Base-by-base conservation (phyloP, 1,284 basidiomycete genomes). In the Agaricales sp. region DNA sequence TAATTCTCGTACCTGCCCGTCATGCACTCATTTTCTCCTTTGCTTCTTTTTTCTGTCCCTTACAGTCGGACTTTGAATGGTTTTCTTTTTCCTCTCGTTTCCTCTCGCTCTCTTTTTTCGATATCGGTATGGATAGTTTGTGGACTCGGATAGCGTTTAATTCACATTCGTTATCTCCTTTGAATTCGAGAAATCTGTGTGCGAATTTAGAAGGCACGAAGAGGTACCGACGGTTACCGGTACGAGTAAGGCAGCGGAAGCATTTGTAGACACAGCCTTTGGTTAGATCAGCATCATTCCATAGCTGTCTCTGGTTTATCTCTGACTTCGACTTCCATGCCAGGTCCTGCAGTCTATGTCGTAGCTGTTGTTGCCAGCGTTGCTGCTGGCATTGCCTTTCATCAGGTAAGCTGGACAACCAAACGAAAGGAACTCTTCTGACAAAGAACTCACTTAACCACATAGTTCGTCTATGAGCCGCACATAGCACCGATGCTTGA, bases 391-490 rank as follows among this genome's bases (percentile, higher is more conserved):
- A n/a, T 67, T 37, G 69, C 65, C 1, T 74, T 74, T 56, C 69
- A 69, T 50, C 65, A 74, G 68, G 72, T 74, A 41, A 23, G 60
- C 2, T 35, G 46, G 22, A 18, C 39, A 30, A 14, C 25, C 18
- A 20, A 23, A 30, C 18, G 16, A 35, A 38, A 41, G 23, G 13
- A 43, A 49, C 47, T 52, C 56, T 55, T 57, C 50, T 51, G 22
- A 48, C 45, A 23, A 23, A 19, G 47, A 47, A 44, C 48, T 18
- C 18, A 6, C 39, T 8, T 4, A 41, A 16, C 16, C 16, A 18
- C 39, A 20, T 41, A 81, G 78, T 74, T 74, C 51, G 68, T 82
- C n/a, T 81, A 77, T 48, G 78, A 81, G 52, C 79, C 79, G 2
- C 77, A 79, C 53, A 68, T 81, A 47, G 77, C 78, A 25, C 78